Base-by-base conservation (phyloP, 2,329 filamentous ascomycete genomes). In the Hortaea sp. region DNA sequence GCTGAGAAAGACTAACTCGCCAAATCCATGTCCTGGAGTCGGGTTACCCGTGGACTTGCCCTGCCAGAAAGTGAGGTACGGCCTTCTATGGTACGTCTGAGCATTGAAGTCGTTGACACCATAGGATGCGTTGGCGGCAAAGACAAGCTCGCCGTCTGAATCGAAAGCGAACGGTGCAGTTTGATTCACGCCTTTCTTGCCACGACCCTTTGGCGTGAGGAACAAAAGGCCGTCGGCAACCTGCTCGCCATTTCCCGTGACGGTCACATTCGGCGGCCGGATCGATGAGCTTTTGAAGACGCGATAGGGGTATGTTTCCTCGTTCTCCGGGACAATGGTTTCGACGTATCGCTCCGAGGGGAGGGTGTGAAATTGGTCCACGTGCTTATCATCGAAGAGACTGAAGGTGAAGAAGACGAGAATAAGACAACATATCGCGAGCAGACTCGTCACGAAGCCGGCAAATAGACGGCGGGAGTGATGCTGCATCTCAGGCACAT, bases 1-100 rank as follows among this genome's bases (percentile, higher is more conserved):
- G 12, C 57, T 48, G 9, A 56, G 28, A 10, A 58, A 46, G 0
- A 49, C 49, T 20, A 54, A 47, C 32, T 51, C 49, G 20, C 54
- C 53, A 42, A 56, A 58, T 6, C 56, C 54, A 34, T 56, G 53
- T 4, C 53, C 54, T 11, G 49, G 43, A 31, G 53, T 55, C 6
- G 43, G 44, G 5, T 48, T 49, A n/a, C 41, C 42, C 6, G 48
- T 51, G 4, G 43, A 52, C 20, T 41, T 28, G 5, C 55, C 55
- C n/a, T 42, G 30, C 48, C 53, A 57, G 42, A 49, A 56, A 0
- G 46, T 54, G 28, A 57, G 42, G 7, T 38, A 38, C 10, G 42
- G 49, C 41, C 50, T 38, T 20, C 46, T 41, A 5, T 48, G 12
- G 28, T 43, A 50, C 6, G 31, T 46, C 38, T 58, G 56, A 40